These are phyloP conservation scores for Senna siamea DNA, from an alignment of 306 rosid species.

Conservation along the genomic window DNA sequence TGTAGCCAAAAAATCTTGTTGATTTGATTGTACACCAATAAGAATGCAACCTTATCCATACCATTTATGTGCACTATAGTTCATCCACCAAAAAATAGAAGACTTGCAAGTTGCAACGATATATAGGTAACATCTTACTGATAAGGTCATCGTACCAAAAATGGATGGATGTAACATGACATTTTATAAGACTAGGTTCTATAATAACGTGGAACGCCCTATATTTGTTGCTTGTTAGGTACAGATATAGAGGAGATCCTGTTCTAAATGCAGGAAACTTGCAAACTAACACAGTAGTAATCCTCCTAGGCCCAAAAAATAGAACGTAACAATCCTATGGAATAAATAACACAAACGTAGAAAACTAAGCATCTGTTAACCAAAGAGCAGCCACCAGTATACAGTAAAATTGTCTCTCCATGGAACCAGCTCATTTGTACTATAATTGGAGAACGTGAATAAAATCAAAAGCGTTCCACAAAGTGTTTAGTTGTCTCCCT, in stretches of 20 bases:
- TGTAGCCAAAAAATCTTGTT: too few relatives aligned
- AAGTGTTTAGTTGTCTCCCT: constrained; percentile 32
- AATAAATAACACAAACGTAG: background rate
- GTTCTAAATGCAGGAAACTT: background rate
- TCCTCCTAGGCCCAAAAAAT: background rate
- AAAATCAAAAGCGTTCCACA: background rate
- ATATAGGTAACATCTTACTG: too few relatives aligned
- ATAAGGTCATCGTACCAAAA: too few relatives aligned
- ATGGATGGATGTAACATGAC: too few relatives aligned
- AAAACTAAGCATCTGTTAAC: constrained; percentile 18
- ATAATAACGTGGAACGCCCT: background rate
- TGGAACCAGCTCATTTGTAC: background rate
- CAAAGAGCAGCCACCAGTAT: background rate
- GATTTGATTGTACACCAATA: too few relatives aligned
- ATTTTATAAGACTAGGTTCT: too few relatives aligned
- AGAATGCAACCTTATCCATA: too few relatives aligned
- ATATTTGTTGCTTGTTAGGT: background rate
- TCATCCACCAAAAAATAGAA: too few relatives aligned
- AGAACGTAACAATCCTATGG: background rate
- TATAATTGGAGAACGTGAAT: background rate
- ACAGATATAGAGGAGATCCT: background rate
- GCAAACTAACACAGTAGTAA: background rate
- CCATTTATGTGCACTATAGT: too few relatives aligned
- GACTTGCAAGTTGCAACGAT: too few relatives aligned
- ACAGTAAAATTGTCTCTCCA: background rate